phyloP scores from a whole-genome alignment of 2,329 filamentous ascomycete genomes.

The Aspergillus carbonarius region DNA sequence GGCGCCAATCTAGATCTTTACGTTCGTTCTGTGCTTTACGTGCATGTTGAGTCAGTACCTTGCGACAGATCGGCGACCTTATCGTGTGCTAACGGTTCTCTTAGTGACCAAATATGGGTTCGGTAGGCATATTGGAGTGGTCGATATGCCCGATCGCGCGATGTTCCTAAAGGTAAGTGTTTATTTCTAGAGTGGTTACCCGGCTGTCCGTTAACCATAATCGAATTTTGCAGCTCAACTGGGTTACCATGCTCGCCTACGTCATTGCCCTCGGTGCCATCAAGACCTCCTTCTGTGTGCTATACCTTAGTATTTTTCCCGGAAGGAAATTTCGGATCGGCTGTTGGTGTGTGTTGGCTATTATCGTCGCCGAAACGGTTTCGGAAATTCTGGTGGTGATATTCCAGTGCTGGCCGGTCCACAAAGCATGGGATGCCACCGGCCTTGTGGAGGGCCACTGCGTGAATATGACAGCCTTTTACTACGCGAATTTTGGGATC shows the following conservation, averaged over 20 bases:
- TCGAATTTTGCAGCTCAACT: slow-evolving; percentile 14
- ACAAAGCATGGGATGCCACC: slow-evolving; percentile 20
- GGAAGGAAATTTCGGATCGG: slow-evolving; percentile 15
- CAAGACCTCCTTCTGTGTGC: slow-evolving; percentile 25
- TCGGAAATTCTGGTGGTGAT: slow-evolving; percentile 67
- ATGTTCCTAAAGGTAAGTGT: slow-evolving; percentile 22
- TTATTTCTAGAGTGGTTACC: too few species aligned
- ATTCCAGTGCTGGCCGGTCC: slow-evolving; percentile 22
- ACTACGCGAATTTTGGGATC: slow-evolving; percentile 20
- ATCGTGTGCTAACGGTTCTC: neutral
- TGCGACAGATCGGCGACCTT: neutral
- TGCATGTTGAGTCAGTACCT: slow-evolving; percentile 7
- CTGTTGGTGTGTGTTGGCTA: slow-evolving; percentile 15
- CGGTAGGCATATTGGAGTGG: slow-evolving; percentile 18
- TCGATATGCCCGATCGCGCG: neutral
- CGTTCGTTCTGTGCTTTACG: slow-evolving; percentile 11
- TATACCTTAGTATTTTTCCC: slow-evolving; percentile 25
- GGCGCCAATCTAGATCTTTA: slow-evolving; percentile 9
- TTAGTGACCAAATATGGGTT: slow-evolving; percentile 24
- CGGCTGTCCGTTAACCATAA: neutral
- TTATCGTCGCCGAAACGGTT: slow-evolving; percentile 63
- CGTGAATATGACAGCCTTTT: slow-evolving; percentile 15
- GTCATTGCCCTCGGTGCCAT: slow-evolving; percentile 33
- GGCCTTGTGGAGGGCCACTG: slow-evolving; percentile 14
- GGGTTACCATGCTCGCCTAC: slow-evolving; percentile 22